Percentiles rank a stretch among this genome's conserved stretches.
These are phyloP conservation scores for Alternaria postmessia DNA, from an alignment of 2,329 filamentous ascomycete species.

Conservation along the genomic window DNA sequence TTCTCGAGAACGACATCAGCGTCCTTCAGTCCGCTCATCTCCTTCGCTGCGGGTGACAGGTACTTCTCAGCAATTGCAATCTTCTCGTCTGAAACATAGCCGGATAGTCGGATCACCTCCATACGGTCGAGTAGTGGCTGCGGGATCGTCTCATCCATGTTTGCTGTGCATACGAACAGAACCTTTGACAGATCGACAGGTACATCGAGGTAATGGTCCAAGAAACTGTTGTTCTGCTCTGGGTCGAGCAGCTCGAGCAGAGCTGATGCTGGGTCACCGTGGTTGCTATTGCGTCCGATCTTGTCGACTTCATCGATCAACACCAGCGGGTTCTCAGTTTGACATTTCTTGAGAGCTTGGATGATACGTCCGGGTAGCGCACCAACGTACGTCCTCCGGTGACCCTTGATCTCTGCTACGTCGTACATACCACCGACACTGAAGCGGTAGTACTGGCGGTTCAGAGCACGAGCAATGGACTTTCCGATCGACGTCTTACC, in stretches of 20 bases:
- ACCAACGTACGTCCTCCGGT: constrained; percentile 94
- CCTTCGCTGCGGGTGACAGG: constrained; percentile 91
- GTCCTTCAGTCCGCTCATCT: constrained; percentile 86
- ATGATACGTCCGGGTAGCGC: constrained; percentile 96
- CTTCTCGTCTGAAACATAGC: constrained; percentile 98
- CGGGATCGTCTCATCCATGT: constrained; percentile 98
- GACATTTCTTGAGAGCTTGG: constrained; percentile 97
- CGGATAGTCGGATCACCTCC: constrained; percentile 96
- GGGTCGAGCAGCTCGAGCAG: constrained; percentile 93
- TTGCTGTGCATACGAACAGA: constrained; percentile 97
- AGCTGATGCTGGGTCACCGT: constrained; percentile 90
- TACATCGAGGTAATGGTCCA: constrained; percentile 99
- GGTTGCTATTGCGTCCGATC: constrained; percentile 91
- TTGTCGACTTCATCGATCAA: constrained; percentile 98
- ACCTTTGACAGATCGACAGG: constrained; percentile 98
- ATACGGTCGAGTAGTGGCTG: constrained; percentile 93
- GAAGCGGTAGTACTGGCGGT: constrained; percentile 97
- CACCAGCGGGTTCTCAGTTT: constrained; percentile 96
- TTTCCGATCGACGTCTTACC: constrained; percentile 99
- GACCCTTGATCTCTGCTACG: constrained; percentile 98
- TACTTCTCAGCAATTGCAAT: constrained; percentile 97
- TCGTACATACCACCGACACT: constrained; percentile 96
- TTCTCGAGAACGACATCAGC: constrained; percentile 88
- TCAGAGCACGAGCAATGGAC: constrained; percentile 92
- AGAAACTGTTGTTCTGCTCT: constrained; percentile 95